Evolutionary conservation across 371 early-diverging fungal genomes (phyloP).

Genomic region (Mucor sp.): DNA sequence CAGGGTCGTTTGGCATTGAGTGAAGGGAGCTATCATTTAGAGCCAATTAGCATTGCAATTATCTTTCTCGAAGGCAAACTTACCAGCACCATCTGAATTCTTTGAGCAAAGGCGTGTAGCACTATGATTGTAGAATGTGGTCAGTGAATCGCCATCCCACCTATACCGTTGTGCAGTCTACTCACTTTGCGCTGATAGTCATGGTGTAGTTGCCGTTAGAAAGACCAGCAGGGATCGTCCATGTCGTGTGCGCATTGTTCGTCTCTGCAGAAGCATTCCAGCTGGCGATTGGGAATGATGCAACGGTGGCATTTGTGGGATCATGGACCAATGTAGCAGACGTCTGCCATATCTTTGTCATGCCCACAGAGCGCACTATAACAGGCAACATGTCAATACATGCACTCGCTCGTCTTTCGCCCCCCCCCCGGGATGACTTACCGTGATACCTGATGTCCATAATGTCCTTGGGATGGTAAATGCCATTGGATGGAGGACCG

Average conservation of each 20-base stretch:
- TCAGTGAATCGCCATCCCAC: background rate
- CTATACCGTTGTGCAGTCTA: background rate
- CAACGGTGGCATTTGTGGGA: conserved; percentile 14
- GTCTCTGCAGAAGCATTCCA: conserved; percentile 4
- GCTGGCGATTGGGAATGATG: conserved; percentile 16
- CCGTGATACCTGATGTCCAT: conserved; percentile 39
- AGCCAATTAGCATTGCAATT: background rate
- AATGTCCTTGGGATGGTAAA: conserved; percentile 16
- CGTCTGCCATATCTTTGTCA: conserved; percentile 38
- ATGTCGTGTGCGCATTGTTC: conserved; percentile 14
- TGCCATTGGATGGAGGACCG: conserved; percentile 21
- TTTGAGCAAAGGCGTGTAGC: conserved; percentile 37
- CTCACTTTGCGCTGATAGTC: conserved; percentile 39
- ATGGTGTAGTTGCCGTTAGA: conserved; percentile 29
- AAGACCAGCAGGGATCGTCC: conserved; percentile 36
- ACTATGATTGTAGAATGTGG: conserved; percentile 10
- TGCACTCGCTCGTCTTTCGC: too few species aligned
- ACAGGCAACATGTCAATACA: background rate
- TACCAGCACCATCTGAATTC: conserved; percentile 23
- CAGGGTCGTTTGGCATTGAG: conserved; percentile 20
- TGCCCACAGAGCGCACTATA: conserved; percentile 38
- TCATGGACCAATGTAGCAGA: conserved; percentile 16
- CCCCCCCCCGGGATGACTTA: conserved; percentile 4
- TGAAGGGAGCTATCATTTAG: conserved; percentile 32
- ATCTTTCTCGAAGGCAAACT: background rate